A percentile compares a stretch with the other conserved stretches of the same genome.
phyloP scores from a whole-genome alignment of 345 rosid species.

The Carallia pectinifolia region DNA sequence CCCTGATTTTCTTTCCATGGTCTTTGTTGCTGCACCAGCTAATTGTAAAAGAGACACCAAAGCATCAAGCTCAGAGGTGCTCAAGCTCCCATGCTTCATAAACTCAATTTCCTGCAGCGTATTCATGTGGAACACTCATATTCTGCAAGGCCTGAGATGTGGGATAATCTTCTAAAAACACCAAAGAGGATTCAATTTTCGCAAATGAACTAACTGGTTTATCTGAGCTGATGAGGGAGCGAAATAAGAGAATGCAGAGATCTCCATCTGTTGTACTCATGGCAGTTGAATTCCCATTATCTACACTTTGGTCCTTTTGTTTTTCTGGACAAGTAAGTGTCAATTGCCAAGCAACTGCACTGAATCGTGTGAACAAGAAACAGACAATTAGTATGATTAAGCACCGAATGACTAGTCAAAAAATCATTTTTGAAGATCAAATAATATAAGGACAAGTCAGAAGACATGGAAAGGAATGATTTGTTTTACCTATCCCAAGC shows the following conservation, averaged over 20 bases:
- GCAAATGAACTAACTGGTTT: constrained; percentile 52
- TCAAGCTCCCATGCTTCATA: constrained; percentile 78
- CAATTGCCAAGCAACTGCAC: constrained; percentile 94
- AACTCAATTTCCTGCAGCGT: constrained; percentile 82
- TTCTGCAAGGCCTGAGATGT: not conserved
- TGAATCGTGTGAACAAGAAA: constrained; percentile 30
- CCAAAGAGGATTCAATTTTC: not conserved
- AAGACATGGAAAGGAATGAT: not conserved
- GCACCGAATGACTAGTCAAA: not conserved
- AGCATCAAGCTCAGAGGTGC: constrained; percentile 70
- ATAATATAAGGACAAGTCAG: not conserved
- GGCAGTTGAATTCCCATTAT: constrained; percentile 27
- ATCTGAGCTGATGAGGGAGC: constrained; percentile 69
- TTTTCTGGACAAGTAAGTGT: constrained; percentile 54
- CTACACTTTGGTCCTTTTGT: constrained; percentile 37
- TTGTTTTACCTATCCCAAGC: constrained; percentile 82
- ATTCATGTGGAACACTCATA: not conserved
- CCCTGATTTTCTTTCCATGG: constrained; percentile 36
- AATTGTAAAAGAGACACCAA: constrained; percentile 70
- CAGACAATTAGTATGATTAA: constrained; percentile 3
- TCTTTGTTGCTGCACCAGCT: constrained; percentile 52
- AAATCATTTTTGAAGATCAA: not conserved
- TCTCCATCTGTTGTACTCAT: constrained; percentile 38
- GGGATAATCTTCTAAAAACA: not conserved
- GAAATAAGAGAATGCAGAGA: constrained; percentile 74